phyloP scores from a whole-genome alignment of 495 filamentous ascomycete species.

The Neurospora tetrasperma region DNA sequence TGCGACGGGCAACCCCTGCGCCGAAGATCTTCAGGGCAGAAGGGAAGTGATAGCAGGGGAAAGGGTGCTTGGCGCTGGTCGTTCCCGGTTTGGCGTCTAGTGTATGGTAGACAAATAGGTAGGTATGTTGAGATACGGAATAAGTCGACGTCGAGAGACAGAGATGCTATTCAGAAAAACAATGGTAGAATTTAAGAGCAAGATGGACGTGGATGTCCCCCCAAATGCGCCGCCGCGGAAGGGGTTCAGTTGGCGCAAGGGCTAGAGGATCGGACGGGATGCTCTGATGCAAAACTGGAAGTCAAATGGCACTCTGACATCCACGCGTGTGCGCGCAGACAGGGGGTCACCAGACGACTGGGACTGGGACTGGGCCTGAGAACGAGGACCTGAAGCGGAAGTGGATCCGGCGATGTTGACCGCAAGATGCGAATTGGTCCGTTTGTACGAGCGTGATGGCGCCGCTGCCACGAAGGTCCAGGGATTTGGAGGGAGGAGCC shows the following conservation, averaged over 20 bases:
- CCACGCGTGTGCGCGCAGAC: background rate
- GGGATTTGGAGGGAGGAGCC: background rate
- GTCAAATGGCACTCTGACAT: background rate
- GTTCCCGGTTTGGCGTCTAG: background rate
- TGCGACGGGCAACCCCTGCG: background rate
- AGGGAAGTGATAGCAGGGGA: background rate
- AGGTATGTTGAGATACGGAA: background rate
- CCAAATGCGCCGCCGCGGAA: background rate
- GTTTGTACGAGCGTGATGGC: background rate
- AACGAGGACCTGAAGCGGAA: background rate
- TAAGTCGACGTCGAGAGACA: background rate
- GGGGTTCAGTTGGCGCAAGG: background rate
- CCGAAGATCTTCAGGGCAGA: background rate
- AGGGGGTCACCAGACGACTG: background rate
- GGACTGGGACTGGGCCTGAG: background rate
- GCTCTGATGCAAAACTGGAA: background rate
- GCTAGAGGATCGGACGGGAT: background rate
- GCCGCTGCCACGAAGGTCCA: background rate
- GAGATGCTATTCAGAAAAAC: background rate
- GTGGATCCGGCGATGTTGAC: background rate
- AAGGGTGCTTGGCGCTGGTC: background rate
- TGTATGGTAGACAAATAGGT: background rate
- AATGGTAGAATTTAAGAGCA: background rate
- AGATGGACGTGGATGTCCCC: background rate
- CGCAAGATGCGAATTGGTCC: constrained; percentile 1